phyloP scores from a whole-genome alignment of 2,329 filamentous ascomycete species.

The Beauveria caledonica region DNA sequence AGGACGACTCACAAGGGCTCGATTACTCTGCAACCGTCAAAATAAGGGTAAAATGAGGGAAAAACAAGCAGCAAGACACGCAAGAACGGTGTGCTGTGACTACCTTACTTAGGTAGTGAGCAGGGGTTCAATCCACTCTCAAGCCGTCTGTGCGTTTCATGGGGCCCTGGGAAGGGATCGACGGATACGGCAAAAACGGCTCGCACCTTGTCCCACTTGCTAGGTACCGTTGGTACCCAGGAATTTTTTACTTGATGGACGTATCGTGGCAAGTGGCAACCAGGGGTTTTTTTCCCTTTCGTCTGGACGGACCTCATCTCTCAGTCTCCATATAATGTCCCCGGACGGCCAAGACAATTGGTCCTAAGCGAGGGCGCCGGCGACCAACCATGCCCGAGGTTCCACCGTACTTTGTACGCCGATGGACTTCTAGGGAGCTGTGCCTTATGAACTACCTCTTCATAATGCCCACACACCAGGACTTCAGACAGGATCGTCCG shows the following conservation, averaged over 20 bases:
- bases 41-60: neutral
- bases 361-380: neutral
- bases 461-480: neutral
- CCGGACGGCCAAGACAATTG: neutral
- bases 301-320: neutral
- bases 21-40: neutral
- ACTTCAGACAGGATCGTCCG: slow-evolving; percentile 1
- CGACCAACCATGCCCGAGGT: neutral
- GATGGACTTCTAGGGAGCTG: neutral
- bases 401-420: neutral
- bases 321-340: neutral
- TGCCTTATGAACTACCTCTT: neutral
- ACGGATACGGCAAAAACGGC: slow-evolving; percentile 1
- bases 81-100: slow-evolving; percentile 1
- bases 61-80: slow-evolving; percentile 1
- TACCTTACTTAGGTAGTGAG: too few species aligned
- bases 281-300: neutral
- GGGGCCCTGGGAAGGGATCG: neutral
- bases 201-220: neutral
- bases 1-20: neutral
- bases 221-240: too few species aligned
- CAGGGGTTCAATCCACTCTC: neutral
- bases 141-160: neutral
- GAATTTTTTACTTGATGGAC: neutral
- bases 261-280: too few species aligned